Evolutionary conservation across 345 rosid species (phyloP).

Genomic region (Stellera chamaejasme): DNA sequence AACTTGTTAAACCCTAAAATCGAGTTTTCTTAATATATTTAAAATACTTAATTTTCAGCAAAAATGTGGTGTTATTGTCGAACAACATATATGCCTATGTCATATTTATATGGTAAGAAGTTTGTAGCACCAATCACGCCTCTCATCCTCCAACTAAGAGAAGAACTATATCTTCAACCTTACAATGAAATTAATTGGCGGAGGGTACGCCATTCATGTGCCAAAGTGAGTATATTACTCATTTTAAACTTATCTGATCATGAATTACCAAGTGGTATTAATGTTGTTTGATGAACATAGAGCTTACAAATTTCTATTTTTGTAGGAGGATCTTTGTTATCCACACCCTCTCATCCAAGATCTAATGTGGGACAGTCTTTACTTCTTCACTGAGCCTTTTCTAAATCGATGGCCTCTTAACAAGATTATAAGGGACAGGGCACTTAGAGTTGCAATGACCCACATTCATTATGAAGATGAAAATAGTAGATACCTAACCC

Average conservation of each 20-base stretch:
- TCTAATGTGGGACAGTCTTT: conserved; percentile 47
- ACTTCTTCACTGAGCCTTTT: conserved; percentile 37
- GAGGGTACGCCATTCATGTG: conserved; percentile 36
- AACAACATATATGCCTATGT: conserved; percentile 64
- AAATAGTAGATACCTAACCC: conserved; percentile 51
- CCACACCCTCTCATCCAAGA: conserved; percentile 45
- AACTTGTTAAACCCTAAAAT: too few species aligned
- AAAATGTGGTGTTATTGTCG: conserved; percentile 66
- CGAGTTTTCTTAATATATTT: not conserved
- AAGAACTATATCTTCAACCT: conserved; percentile 44
- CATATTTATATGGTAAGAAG: conserved; percentile 54
- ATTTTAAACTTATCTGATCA: too few species aligned
- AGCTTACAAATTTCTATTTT: not conserved
- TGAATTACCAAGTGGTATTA: too few species aligned
- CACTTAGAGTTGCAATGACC: conserved; percentile 37
- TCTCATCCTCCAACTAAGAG: conserved; percentile 36
- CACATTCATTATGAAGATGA: conserved; percentile 65
- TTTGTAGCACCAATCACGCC: conserved; percentile 53
- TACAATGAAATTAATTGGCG: conserved; percentile 49
- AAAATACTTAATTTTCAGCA: conserved; percentile 22
- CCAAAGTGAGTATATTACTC: conserved; percentile 23
- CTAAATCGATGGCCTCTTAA: conserved; percentile 45
- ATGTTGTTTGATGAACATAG: too few species aligned
- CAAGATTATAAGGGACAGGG: conserved; percentile 34
- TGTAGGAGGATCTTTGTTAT: conserved; percentile 48